Base-by-base conservation (phyloP, 208 protist species). In the Tritrichomonas musculus region DNA sequence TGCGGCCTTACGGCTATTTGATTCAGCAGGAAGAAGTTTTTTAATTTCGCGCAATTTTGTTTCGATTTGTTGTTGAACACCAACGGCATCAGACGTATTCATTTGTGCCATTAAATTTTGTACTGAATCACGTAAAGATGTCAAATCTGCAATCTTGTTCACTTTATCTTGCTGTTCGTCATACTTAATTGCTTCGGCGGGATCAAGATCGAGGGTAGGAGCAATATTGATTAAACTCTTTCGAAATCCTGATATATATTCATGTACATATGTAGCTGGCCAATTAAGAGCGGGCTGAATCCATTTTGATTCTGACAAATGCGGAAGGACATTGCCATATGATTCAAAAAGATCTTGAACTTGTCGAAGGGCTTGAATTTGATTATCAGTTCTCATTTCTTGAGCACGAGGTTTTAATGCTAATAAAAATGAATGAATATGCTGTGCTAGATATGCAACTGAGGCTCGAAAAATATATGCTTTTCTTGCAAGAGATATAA, bases 31-130 rank as follows among this genome's bases (percentile, higher is more conserved):
- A 30, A 84, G 41, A 25, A 84, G 36, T 17, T 44, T 49, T n/a
- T 84, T 84, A n/a, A 84, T 44, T 53, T 84, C 73, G 4, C 9
- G 17, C 22, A 84, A 53, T 84, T 84, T 84, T 25, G 73, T 84
- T 53, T 84, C 73, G 20, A 84, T 84, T 53, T 84, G 73, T n/a
- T 84, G 73, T 53, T 84, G 73, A 49, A 84, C 73, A 25, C 73
- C 73, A 53, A 84, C 73, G 17, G 73, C 73, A 53, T 84, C 73
- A 13, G 73, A 53, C 25, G 44, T 84, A 20, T 84, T 44, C 20
- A 84, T 84, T 53, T 84, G 27, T n/a, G 73, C 73, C 73, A 84
- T 84, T 22, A 84, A 25, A 47, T 84, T 44, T 53, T 84, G 73
- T 2, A 84, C 1, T 33, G 73, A 84, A 9, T 53, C 14, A 53